Base-by-base conservation (phyloP, 495 filamentous ascomycete species). In the Lentithecium fluviatile region DNA sequence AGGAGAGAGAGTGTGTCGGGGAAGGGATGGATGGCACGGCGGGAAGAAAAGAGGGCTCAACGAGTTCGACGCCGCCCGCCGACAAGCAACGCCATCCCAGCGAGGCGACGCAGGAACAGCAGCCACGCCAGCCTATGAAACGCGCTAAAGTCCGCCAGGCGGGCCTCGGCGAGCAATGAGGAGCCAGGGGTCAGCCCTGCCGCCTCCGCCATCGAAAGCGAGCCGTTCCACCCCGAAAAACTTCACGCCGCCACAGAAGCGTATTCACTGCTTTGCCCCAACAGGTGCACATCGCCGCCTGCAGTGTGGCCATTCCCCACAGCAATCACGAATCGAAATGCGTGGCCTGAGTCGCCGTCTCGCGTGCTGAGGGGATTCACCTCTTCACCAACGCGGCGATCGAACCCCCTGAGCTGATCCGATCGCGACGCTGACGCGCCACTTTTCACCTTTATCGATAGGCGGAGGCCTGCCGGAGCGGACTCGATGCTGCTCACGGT, bases 1-100 rank as follows among this genome's bases (percentile, higher is more conserved):
- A 12, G 36, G n/a, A 25, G 13, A 47, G 24, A 6, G 32, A 37
- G 42, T 13, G 55, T 36, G 43, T 12, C 26, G 45, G 26, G 8
- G 23, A 50, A 51, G 38, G 38, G 57, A 32, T 48, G 34, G 29
- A 24, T 25, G 20, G 51, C 21, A 5, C 43, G 34, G 59, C 15
- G 19, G 47, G 52, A 25, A 34, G 36, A 45, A 56, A 32, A 32
- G 10, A 32, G 29, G 42, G 21, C 47, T 12, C 1, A 47, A 45
- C 48, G 50, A 45, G 45, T 47, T 47, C 56, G 45, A 55, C 21
- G 45, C 43, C 23, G 23, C 24, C n/a, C 15, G 37, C 17, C 2
- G 37, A 23, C 5, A 48, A 19, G 34, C 51, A 47, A 26, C 58
- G 58, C 51, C 52, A 62, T 52, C 59, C 59, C 59, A 20, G 52